Percentiles rank a stretch among this genome's conserved stretches.
Evolutionary conservation across 2,329 filamentous ascomycete genomes (phyloP).

Genomic region (Alternaria ventricosa): DNA sequence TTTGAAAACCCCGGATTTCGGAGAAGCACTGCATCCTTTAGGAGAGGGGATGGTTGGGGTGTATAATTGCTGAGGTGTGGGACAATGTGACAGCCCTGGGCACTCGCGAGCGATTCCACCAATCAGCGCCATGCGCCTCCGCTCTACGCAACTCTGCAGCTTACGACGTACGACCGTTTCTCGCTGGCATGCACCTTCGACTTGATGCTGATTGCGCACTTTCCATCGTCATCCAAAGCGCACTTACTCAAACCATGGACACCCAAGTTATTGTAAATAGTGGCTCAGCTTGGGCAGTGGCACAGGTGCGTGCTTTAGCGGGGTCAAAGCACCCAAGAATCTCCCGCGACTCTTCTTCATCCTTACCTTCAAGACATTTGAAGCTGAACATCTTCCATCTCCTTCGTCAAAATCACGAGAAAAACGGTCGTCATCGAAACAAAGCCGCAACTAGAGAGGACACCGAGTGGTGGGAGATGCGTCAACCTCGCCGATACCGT

Average conservation of each 20-base stretch:
- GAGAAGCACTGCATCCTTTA: background rate
- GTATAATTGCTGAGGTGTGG: background rate
- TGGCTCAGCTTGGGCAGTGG: background rate
- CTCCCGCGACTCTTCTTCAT: background rate
- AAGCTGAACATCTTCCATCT: background rate
- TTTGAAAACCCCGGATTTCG: conserved; percentile 1
- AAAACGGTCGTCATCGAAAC: background rate
- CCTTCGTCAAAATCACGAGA: background rate
- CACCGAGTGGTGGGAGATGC: background rate
- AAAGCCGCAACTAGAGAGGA: background rate
- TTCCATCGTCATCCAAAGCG: background rate
- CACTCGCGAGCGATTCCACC: conserved; percentile 3
- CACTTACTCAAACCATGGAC: background rate
- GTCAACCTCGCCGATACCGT: background rate
- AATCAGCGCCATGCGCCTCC: background rate
- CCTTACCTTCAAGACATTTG: background rate
- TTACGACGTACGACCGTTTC: background rate
- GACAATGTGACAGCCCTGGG: background rate
- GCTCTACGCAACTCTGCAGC: background rate
- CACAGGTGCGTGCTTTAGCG: background rate
- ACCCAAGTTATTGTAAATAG: background rate
- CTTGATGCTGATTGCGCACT: background rate
- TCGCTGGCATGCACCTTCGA: background rate
- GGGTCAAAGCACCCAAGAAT: background rate
- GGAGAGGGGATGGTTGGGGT: background rate